A percentile compares a stretch with the other conserved stretches of the same genome.
phyloP scores from a whole-genome alignment of 371 early-diverging fungal genomes.

The Gilbertella persicaria region DNA sequence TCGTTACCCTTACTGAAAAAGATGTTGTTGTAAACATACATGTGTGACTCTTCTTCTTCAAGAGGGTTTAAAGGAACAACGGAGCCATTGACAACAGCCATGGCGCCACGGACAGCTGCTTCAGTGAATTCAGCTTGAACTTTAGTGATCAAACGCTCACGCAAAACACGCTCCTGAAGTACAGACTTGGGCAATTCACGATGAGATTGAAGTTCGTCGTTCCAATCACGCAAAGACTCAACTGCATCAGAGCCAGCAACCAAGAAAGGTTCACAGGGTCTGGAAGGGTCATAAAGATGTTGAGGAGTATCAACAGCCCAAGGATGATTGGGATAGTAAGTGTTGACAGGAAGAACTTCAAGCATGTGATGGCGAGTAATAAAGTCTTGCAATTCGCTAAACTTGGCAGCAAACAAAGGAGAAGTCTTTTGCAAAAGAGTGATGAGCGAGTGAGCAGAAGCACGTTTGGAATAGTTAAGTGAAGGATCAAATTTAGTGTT shows the following conservation, averaged over 20 bases:
- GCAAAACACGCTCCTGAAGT: slow-evolving; percentile 83
- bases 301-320: slow-evolving; percentile 74
- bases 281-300: slow-evolving; percentile 65
- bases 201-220: slow-evolving; percentile 91
- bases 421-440: slow-evolving; percentile 70
- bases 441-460: slow-evolving; percentile 70
- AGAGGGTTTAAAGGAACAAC: slow-evolving; percentile 81
- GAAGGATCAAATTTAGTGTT: slow-evolving; percentile 75
- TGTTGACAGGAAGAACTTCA: slow-evolving; percentile 73
- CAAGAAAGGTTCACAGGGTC: slow-evolving; percentile 69
- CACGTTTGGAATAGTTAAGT: slow-evolving; percentile 44
- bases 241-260: slow-evolving; percentile 68
- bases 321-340: slow-evolving; percentile 73
- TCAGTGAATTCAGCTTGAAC: slow-evolving; percentile 91
- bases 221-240: slow-evolving; percentile 91
- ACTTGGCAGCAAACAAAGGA: slow-evolving; percentile 68
- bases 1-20: slow-evolving; percentile 93
- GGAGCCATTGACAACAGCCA: slow-evolving; percentile 81
- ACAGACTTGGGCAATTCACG: slow-evolving; percentile 80
- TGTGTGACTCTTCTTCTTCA: slow-evolving; percentile 78
- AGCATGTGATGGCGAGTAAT: slow-evolving; percentile 76
- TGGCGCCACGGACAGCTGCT: slow-evolving; percentile 84
- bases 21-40: slow-evolving; percentile 94
- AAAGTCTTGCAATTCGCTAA: slow-evolving; percentile 67
- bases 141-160: slow-evolving; percentile 83